These are phyloP conservation scores for Biscogniauxia marginata DNA, from an alignment of 2,329 filamentous ascomycete species.

Conservation along the genomic window DNA sequence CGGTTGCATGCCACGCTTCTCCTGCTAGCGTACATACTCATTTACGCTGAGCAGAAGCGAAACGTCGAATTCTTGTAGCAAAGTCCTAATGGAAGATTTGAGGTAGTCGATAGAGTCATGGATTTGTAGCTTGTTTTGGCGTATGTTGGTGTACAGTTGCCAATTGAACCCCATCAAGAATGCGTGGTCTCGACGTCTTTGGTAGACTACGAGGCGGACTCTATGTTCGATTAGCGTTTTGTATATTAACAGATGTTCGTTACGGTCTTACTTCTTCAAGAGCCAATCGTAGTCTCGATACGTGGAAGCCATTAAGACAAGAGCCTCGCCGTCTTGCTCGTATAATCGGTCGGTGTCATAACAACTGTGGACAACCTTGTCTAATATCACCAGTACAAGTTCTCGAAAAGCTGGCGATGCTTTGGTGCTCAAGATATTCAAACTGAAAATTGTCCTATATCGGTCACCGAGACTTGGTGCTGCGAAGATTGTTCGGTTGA, in stretches of 20 bases:
- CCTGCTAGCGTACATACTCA: slow-evolving; percentile 5
- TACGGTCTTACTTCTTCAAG: slow-evolving; percentile 3
- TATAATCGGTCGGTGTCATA: slow-evolving; percentile 2
- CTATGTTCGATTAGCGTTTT: not conserved
- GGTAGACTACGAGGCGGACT: slow-evolving; percentile 2
- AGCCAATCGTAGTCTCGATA: slow-evolving; percentile 10
- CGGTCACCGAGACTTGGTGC: slow-evolving; percentile 6
- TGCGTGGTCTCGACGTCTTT: slow-evolving; percentile 2
- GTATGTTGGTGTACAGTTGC: slow-evolving; percentile 5
- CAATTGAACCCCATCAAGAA: slow-evolving; percentile 9
- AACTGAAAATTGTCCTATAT: slow-evolving; percentile 4
- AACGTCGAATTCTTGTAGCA: slow-evolving; percentile 5
- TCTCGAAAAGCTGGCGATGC: not conserved
- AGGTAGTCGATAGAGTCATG: slow-evolving; percentile 7
- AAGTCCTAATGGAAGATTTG: slow-evolving; percentile 2
- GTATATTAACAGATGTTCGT: slow-evolving; percentile 1
- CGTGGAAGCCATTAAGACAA: slow-evolving; percentile 8
- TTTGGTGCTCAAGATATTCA: not conserved
- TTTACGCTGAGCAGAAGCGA: slow-evolving; percentile 3
- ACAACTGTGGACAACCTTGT: slow-evolving; percentile 9
- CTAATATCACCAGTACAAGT: not conserved
- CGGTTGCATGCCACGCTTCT: not conserved
- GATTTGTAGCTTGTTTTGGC: slow-evolving; percentile 1
- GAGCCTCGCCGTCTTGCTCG: slow-evolving; percentile 11
- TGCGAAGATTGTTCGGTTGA: slow-evolving; percentile 5